Percentiles rank a stretch among this genome's conserved stretches.
These are phyloP conservation scores for Petrea volubilis DNA, from an alignment of 257 asterid species.

Conservation along the genomic window DNA sequence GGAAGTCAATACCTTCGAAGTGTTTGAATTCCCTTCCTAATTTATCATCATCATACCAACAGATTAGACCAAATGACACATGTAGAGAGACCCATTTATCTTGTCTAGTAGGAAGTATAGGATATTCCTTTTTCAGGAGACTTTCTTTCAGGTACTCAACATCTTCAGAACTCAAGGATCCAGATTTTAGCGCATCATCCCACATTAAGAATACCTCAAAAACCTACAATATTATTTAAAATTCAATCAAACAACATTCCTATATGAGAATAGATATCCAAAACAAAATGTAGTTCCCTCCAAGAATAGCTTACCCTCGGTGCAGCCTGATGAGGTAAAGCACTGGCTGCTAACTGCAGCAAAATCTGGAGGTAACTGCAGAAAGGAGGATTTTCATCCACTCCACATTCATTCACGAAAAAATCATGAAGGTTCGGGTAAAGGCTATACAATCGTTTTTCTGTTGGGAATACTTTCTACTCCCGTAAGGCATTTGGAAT, in stretches of 20 bases:
- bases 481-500: constrained; percentile 34
- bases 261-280: constrained; percentile 13
- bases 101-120: constrained; percentile 81
- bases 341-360: constrained; percentile 57
- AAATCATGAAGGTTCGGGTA: constrained; percentile 84
- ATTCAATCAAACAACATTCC: constrained; percentile 6
- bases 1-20: constrained; percentile 61
- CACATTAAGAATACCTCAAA: constrained; percentile 71
- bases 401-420: constrained; percentile 90
- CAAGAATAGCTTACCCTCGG: constrained; percentile 53
- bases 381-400: constrained; percentile 62
- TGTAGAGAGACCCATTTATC: constrained; percentile 96
- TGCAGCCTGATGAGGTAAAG: constrained; percentile 81
- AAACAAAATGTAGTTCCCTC: background rate
- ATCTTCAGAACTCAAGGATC: constrained; percentile 70
- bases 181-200: constrained; percentile 69
- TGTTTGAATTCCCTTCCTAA: constrained; percentile 68
- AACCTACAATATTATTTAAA: constrained; percentile 45
- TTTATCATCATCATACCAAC: constrained; percentile 84
- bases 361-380: constrained; percentile 75
- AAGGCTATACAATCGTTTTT: constrained; percentile 49
- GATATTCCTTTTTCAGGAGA: constrained; percentile 55
- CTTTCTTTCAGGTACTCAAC: constrained; percentile 54
- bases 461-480: constrained; percentile 30
- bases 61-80: constrained; percentile 73